Evolutionary conservation across 164 flowering plant genomes (phyloP).

Genomic region (Berberis thunbergii): DNA sequence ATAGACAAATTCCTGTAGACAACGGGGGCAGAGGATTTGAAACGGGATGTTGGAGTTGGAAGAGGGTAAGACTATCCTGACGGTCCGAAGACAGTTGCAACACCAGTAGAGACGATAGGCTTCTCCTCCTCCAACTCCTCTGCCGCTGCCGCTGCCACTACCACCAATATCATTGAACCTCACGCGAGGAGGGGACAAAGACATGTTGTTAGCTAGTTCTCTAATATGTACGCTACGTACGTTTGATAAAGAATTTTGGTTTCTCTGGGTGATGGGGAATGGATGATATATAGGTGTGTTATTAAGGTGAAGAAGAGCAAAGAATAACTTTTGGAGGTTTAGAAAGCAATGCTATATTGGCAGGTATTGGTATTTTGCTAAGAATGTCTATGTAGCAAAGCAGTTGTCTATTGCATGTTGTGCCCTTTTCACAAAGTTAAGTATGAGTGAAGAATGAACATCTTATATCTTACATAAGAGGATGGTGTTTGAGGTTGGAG

Average conservation of each 20-base stretch:
- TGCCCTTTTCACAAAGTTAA: too few relatives aligned
- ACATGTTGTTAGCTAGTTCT: conserved; percentile 15
- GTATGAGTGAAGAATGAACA: too few relatives aligned
- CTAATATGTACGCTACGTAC: too few relatives aligned
- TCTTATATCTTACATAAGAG: too few relatives aligned
- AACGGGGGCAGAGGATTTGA: conserved; percentile 63
- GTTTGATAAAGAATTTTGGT: background rate
- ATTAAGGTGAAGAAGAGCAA: too few relatives aligned
- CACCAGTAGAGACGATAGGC: conserved; percentile 63
- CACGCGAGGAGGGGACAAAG: conserved; percentile 19
- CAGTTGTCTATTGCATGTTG: too few relatives aligned
- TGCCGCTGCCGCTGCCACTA: too few relatives aligned
- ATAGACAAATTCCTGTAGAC: conserved; percentile 49
- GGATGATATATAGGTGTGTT: background rate
- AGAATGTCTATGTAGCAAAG: too few relatives aligned
- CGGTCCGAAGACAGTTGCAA: conserved; percentile 51
- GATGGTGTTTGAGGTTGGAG: too few relatives aligned
- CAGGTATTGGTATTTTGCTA: too few relatives aligned
- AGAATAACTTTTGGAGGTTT: too few relatives aligned
- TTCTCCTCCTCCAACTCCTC: background rate
- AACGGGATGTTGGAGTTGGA: conserved; percentile 25
- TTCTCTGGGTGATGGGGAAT: background rate
- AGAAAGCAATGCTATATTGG: too few relatives aligned
- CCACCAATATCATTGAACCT: conserved; percentile 12
- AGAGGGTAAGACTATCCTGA: conserved; percentile 17